phyloP scores from a whole-genome alignment of 2,329 filamentous ascomycete genomes.

The Aspergillus pseudonomiae region DNA sequence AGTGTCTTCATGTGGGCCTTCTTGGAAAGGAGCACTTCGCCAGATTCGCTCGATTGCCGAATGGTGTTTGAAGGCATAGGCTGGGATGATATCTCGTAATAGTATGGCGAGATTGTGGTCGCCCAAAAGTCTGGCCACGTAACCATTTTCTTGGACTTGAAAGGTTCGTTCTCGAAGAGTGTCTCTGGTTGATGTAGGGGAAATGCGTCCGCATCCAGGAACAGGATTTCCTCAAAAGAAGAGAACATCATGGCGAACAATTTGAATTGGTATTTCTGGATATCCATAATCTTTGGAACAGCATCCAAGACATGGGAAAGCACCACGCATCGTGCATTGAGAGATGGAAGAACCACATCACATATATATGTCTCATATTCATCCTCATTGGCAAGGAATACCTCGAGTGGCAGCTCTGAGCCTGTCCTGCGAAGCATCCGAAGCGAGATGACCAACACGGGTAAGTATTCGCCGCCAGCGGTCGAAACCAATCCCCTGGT shows the following conservation, averaged over 20 bases:
- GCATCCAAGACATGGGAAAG: slow-evolving; percentile 46
- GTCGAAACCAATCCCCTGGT: slow-evolving; percentile 52
- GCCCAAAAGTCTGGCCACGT: slow-evolving; percentile 55
- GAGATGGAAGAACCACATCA: slow-evolving; percentile 44
- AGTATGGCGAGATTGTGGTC: slow-evolving; percentile 41
- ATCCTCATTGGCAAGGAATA: slow-evolving; percentile 46
- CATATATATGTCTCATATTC: slow-evolving; percentile 50
- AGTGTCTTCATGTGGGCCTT: slow-evolving; percentile 45
- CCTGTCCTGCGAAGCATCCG: slow-evolving; percentile 50
- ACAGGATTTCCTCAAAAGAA: slow-evolving; percentile 53
- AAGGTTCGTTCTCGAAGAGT: slow-evolving; percentile 48
- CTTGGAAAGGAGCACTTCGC: slow-evolving; percentile 52
- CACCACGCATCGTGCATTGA: slow-evolving; percentile 49
- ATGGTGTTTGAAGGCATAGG: slow-evolving; percentile 25
- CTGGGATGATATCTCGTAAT: slow-evolving; percentile 43
- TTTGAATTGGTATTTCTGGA: slow-evolving; percentile 53
- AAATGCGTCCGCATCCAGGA: slow-evolving; percentile 53
- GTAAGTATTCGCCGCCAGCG: slow-evolving; percentile 47
- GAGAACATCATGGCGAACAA: slow-evolving; percentile 53
- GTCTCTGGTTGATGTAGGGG: slow-evolving; percentile 46
- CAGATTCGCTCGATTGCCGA: slow-evolving; percentile 45
- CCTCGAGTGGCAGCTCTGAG: slow-evolving; percentile 49
- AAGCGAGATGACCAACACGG: slow-evolving; percentile 48
- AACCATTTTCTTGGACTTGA: slow-evolving; percentile 45
- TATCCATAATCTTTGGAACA: slow-evolving; percentile 30